A percentile compares a stretch with the other conserved stretches of the same genome.
phyloP scores from a whole-genome alignment of 345 rosid genomes.

The Populus nigra region DNA sequence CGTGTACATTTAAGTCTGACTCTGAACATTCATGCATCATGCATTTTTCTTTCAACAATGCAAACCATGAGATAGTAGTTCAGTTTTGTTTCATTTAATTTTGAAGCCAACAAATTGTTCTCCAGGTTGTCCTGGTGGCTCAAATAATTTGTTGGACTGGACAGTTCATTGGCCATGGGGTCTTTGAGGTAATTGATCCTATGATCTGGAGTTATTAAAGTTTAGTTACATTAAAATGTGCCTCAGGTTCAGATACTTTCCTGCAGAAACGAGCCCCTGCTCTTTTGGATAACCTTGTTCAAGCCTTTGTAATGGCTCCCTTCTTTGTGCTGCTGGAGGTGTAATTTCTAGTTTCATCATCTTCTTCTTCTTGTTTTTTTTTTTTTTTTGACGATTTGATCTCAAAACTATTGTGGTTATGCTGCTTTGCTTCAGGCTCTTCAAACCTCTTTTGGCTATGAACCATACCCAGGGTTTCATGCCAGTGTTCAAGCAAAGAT shows the following conservation, averaged over 20 bases:
- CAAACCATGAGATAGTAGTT: not conserved
- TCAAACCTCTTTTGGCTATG: conserved; percentile 54
- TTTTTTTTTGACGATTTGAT: not conserved
- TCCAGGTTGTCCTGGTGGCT: conserved; percentile 50
- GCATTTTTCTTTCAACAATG: not conserved
- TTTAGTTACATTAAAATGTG: not conserved
- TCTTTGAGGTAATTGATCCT: conserved; percentile 48
- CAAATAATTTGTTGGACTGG: conserved; percentile 64
- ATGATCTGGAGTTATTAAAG: not conserved
- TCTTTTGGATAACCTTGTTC: conserved; percentile 51
- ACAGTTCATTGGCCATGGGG: conserved; percentile 61
- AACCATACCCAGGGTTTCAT: conserved; percentile 83
- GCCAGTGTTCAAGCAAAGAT: conserved; percentile 56
- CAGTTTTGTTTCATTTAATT: not conserved
- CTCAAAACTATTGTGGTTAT: conserved; percentile 1
- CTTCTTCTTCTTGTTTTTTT: not conserved
- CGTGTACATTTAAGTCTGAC: not conserved
- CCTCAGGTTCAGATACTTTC: conserved; percentile 6
- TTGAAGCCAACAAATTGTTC: not conserved
- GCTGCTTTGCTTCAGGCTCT: conserved; percentile 40
- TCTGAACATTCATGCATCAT: not conserved
- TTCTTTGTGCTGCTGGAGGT: conserved; percentile 67
- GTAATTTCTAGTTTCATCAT: conserved; percentile 4
- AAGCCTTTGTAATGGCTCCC: conserved; percentile 68
- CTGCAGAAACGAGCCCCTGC: conserved; percentile 67